Evolutionary conservation across 768 basidiomycete genomes (phyloP), one percentile per base, ranked within the genome.

Genomic region (Pleurotus djamor): DNA sequence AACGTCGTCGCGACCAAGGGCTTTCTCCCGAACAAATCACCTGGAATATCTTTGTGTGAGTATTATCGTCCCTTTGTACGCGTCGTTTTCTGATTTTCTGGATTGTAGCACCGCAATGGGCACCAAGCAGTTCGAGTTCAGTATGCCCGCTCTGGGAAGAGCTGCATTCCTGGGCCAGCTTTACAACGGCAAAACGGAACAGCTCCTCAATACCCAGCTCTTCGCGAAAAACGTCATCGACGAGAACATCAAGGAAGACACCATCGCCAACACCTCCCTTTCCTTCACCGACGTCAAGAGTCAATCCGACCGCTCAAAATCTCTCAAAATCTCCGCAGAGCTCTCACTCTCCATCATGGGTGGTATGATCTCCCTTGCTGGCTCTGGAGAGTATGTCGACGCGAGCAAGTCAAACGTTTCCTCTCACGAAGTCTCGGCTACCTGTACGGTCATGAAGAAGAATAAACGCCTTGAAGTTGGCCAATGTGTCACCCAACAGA

Each of bases 251-350:
- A 41, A 21, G 28, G 54, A 56, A 44, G 54, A 56, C 21, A 44
- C 4, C 37, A 36, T 37, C 54, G 37, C 54, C n/a, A 56, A 34
- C 41, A 56, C 54, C 5, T 37, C 38, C n/a, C 41, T 56, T 14
- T 56, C 54, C 28, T 56, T 37, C 16, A 43, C 54, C 54, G 54
- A 56, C 37, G 54, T 56, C 41, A 56, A 56, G 17, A 56, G 54
- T 28, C 54, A 56, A 41, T 56, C 54, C 3, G 54, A 56, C 14
- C 54, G 54, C 7, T 41, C 54, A 4, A 56, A 56, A 56, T 56
- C 54, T 4, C 54, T 56, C 37, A 56, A 56, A 34, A 56, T 56
- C 6, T 41, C 54, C 2, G 54, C 54, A n/a, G 54, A 56, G 17
- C 41, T 56, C 8, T 41, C 54, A 4, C n/a, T 56, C 21, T 56